phyloP scores from a whole-genome alignment of 2,329 filamentous ascomycete species.

The Monilinia laxa region DNA sequence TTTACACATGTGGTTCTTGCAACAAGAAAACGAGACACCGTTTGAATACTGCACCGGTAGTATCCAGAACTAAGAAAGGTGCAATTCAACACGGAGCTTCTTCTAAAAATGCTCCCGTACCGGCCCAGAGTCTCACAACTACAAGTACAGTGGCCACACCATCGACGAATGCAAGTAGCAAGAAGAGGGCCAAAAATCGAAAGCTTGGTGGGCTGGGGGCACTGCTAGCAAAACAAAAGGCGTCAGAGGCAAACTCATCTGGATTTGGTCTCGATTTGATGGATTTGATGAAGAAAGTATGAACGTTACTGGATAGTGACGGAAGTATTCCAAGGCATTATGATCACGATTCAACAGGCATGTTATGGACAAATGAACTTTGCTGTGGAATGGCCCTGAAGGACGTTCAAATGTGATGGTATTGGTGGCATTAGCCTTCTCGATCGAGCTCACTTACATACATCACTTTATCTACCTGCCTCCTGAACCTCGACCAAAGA shows the following conservation, averaged over 20 bases:
- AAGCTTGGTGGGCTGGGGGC: constrained; percentile 64
- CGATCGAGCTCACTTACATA: not conserved
- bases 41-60: constrained; percentile 23
- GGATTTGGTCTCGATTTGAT: constrained; percentile 42
- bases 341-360: not conserved
- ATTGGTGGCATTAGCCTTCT: not conserved
- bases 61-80: constrained; percentile 16
- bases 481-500: not conserved
- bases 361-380: not conserved
- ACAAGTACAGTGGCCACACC: constrained; percentile 32
- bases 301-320: constrained; percentile 8
- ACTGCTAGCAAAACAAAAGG: constrained; percentile 47
- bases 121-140: not conserved
- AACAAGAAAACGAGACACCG: constrained; percentile 32
- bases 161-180: constrained; percentile 58
- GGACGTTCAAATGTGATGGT: not conserved
- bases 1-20: constrained; percentile 38
- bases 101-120: not conserved
- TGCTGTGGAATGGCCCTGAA: not conserved
- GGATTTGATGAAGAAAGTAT: constrained; percentile 44
- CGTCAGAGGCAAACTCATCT: constrained; percentile 25
- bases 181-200: constrained; percentile 63
- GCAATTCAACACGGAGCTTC: not conserved
- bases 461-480: not conserved
- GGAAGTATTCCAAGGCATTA: not conserved